phyloP scores from a whole-genome alignment of 139 green algal genomes.

The Spirogloea muscicola region DNA sequence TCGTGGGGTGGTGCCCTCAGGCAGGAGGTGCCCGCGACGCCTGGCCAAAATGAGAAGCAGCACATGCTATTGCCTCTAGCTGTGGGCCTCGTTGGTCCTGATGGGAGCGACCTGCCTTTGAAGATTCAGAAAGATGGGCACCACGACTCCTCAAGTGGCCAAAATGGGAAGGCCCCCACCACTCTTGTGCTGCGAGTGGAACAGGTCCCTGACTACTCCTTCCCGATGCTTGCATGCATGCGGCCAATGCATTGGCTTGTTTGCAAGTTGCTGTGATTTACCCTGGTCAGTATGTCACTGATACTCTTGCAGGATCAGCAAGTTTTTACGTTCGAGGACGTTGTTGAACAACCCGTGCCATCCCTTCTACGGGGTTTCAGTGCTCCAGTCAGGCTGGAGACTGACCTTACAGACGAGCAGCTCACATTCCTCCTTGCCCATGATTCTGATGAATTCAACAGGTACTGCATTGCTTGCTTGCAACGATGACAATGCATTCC shows the following conservation, averaged over 20 bases:
- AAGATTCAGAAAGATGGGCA: too few relatives aligned
- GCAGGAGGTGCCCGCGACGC: slow-evolving; percentile 66
- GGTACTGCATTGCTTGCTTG: too few relatives aligned
- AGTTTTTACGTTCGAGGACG: slow-evolving; percentile 57
- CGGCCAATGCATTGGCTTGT: not conserved
- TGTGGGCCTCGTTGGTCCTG: slow-evolving; percentile 75
- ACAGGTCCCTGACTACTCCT: slow-evolving; percentile 7
- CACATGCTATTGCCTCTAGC: slow-evolving; percentile 77
- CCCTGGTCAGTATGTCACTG: not conserved
- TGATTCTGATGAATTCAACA: slow-evolving; percentile 88
- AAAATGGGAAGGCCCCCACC: not conserved
- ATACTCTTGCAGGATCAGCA: slow-evolving; percentile 36
- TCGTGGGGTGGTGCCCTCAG: not conserved
- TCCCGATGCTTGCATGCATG: not conserved
- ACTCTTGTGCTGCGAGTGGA: slow-evolving; percentile 25
- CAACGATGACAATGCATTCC: too few relatives aligned
- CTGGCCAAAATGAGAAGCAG: slow-evolving; percentile 73
- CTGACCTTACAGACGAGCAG: slow-evolving; percentile 80
- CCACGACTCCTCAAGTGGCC: too few relatives aligned
- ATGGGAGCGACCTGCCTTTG: slow-evolving; percentile 75
- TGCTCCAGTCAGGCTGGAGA: slow-evolving; percentile 72
- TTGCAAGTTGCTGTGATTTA: not conserved
- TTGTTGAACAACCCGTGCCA: slow-evolving; percentile 63
- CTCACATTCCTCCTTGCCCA: slow-evolving; percentile 85
- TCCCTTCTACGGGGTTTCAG: slow-evolving; percentile 89